Conservation (phyloP, 1,284 basidiomycete genomes). For the Ceratobasidium theobromae region DNA sequence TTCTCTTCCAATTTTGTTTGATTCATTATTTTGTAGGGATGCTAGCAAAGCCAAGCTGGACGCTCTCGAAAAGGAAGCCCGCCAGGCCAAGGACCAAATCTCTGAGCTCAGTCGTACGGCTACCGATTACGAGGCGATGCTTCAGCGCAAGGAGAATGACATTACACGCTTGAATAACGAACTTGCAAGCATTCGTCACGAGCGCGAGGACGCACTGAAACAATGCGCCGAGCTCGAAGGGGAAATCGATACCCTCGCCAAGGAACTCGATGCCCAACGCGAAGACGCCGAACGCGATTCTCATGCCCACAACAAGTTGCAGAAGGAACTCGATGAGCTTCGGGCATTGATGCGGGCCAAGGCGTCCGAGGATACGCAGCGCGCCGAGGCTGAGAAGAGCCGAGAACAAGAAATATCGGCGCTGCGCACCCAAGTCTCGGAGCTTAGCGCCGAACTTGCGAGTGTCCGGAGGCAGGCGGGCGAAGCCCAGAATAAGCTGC, state of each 20-base stretch:
- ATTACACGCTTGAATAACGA: slow-evolving; percentile 62
- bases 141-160: slow-evolving; percentile 78
- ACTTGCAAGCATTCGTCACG: slow-evolving; percentile 54
- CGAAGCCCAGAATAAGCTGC: slow-evolving; percentile 67
- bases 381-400: slow-evolving; percentile 82
- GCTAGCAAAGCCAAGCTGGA: slow-evolving; percentile 60
- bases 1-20: slow-evolving; percentile 29
- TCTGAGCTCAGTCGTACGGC: slow-evolving; percentile 75
- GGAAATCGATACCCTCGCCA: slow-evolving; percentile 66
- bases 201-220: slow-evolving; percentile 57
- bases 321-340: slow-evolving; percentile 84
- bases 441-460: slow-evolving; percentile 61
- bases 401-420: slow-evolving; percentile 80
- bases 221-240: slow-evolving; percentile 67
- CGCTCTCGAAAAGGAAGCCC: slow-evolving; percentile 63
- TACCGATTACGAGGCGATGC: slow-evolving; percentile 75
- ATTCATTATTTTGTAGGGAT: slow-evolving; percentile 52
- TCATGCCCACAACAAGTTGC: slow-evolving; percentile 60
- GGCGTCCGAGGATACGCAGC: slow-evolving; percentile 80
- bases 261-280: slow-evolving; percentile 66
- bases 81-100: slow-evolving; percentile 76
- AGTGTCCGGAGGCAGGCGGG: slow-evolving; percentile 58
- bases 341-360: slow-evolving; percentile 81
- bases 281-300: slow-evolving; percentile 60
- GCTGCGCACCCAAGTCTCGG: slow-evolving; percentile 67